phyloP scores from a whole-genome alignment of 305 asterid genomes.

The Stenogyne calaminthoides region DNA sequence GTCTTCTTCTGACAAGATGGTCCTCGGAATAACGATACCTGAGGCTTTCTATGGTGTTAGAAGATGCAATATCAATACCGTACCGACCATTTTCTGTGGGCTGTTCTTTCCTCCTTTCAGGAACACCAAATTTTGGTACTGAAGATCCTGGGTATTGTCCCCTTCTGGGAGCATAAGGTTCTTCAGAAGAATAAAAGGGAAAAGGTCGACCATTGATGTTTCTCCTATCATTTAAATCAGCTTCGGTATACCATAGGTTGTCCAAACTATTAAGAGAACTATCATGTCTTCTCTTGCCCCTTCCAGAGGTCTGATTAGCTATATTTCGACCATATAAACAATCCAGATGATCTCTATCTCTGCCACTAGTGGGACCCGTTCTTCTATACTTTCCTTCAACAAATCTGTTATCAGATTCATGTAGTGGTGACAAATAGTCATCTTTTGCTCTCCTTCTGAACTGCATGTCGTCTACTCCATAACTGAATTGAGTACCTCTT shows the following conservation, averaged over 20 bases:
- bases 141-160: constrained; percentile 25
- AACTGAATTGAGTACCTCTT: constrained; percentile 32
- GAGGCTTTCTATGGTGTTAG: constrained; percentile 28
- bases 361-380: constrained; percentile 22
- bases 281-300: constrained; percentile 35
- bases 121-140: constrained; percentile 25
- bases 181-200: constrained; percentile 32
- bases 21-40: constrained; percentile 33
- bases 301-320: constrained; percentile 37
- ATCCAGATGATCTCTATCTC: constrained; percentile 34
- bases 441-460: constrained; percentile 33
- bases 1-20: constrained; percentile 35
- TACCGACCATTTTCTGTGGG: constrained; percentile 30
- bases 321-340: constrained; percentile 34
- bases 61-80: constrained; percentile 28
- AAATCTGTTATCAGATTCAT: constrained; percentile 27
- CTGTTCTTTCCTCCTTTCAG: constrained; percentile 38
- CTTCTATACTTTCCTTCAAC: constrained; percentile 38
- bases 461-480: constrained; percentile 33
- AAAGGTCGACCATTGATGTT: constrained; percentile 25
- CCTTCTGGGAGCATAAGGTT: constrained; percentile 28
- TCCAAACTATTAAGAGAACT: constrained; percentile 28
- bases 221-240: constrained; percentile 38
- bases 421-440: constrained; percentile 33
- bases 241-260: constrained; percentile 26